A percentile compares a stretch with the other conserved stretches of the same genome.
phyloP scores from a whole-genome alignment of 192 early-diverging fungal species.

The Phycomyces nitens region DNA sequence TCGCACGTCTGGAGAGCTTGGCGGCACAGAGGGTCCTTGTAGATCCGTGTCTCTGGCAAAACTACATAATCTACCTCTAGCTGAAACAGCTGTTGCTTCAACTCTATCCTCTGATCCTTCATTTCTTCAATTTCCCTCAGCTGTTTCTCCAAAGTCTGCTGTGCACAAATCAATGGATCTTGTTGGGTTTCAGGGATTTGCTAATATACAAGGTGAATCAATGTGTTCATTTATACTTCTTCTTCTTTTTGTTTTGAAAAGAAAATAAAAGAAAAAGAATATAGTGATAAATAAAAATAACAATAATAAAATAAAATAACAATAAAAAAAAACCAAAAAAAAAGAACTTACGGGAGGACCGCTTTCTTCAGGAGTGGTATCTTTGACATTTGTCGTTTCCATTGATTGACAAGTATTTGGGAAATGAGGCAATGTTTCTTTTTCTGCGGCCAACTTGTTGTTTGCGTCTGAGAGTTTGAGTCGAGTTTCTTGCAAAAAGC shows the following conservation, averaged over 20 bases:
- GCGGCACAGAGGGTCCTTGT: slow-evolving; percentile 16
- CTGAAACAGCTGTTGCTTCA: slow-evolving; percentile 27
- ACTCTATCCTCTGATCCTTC: slow-evolving; percentile 20
- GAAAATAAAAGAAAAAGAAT: no score
- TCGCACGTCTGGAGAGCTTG: slow-evolving; percentile 11
- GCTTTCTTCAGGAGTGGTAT: no score
- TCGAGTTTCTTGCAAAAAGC: background rate
- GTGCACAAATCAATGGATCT: slow-evolving; percentile 21
- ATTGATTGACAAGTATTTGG: background rate
- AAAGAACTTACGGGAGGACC: no score
- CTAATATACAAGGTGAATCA: background rate
- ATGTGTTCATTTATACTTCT: background rate
- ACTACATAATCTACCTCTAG: slow-evolving; percentile 23
- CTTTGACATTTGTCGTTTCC: background rate
- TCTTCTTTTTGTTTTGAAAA: background rate
- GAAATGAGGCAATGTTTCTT: background rate
- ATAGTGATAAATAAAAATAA: no score
- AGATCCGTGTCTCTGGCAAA: slow-evolving; percentile 14
- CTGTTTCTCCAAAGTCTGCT: slow-evolving; percentile 17
- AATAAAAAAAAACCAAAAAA: no score
- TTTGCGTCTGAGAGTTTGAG: background rate
- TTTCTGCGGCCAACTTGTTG: background rate
- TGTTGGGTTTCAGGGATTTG: slow-evolving; percentile 1
- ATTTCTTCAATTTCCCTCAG: slow-evolving; percentile 25
- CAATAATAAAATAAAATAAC: no score